Base-by-base conservation (phyloP, 768 basidiomycete genomes). In the Tylopilus sp. region DNA sequence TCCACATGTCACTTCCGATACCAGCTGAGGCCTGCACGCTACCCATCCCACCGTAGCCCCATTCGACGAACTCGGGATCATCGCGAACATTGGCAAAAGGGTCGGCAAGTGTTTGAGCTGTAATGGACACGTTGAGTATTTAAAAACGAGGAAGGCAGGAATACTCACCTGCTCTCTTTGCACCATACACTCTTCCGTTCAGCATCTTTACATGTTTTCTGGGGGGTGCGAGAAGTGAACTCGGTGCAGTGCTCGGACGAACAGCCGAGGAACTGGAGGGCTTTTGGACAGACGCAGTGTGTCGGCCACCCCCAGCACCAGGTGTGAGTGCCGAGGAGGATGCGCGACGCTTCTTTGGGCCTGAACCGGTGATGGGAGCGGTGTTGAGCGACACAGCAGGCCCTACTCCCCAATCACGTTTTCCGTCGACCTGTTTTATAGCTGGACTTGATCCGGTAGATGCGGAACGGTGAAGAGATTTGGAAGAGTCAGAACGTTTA, bases 31-130 rank as follows among this genome's bases (percentile, higher is more conserved):
- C 62, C 3, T 62, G 44, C 1, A 75, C 75, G 31, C 78, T 79
- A 23, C 91, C 91, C 85, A 92, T 86, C 3, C 88, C 88, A 28
- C 88, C 88, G 51, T 87, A 89, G 0, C 92, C 92, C 92, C 92
- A 95, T 68, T 95, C 92, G 15, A 92, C 89, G 58, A 95, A 95
- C 63, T 86, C 86, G 28, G 87, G 86, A 0, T 83, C 79, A 25
- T 83, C 82, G 5, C 75, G 74, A 13, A 75, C 82, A 51, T 75
- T 83, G 6, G 79, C 84, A 56, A 88, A 88, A 0, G 78, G 82
- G 60, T 88, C 83, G 6, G 70, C 68, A 44, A 70, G 71, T 11
- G 62, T 63, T 31, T 72, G 69, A 44, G 62, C 62, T 59, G 18
- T 26, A 4, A 51, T 18, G 0, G n/a, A 40, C 23, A 45, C 1